Percentiles rank a stretch among this genome's conserved stretches.
These are phyloP conservation scores for Mycothermus thermophilus DNA, from an alignment of 495 filamentous ascomycete genomes.

Conservation along the genomic window DNA sequence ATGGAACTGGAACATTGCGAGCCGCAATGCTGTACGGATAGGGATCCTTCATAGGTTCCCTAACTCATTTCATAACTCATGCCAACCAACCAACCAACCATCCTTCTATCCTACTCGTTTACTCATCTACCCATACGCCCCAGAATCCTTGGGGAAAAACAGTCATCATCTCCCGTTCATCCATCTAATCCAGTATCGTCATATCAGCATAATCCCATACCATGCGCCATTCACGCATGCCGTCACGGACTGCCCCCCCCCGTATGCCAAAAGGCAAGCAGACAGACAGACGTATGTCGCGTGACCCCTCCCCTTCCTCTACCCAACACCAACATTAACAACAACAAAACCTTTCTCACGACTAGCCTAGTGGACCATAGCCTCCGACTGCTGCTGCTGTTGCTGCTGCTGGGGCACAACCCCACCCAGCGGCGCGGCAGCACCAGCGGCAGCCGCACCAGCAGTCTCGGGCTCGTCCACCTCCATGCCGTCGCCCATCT, in stretches of 20 bases:
- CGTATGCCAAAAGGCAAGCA: no score
- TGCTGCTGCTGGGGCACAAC: no score
- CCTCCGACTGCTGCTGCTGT: conserved; percentile 4
- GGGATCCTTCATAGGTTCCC: no score
- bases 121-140: neutral
- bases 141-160: neutral
- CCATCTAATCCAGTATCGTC: neutral
- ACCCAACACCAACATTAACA: no score
- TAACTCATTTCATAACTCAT: conserved; percentile 2
- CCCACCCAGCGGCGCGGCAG: neutral
- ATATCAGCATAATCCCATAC: no score
- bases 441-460: neutral
- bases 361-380: conserved; percentile 6
- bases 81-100: conserved; percentile 1
- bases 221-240: no score
- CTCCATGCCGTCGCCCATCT: conserved; percentile 51
- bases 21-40: no score
- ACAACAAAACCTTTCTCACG: neutral
- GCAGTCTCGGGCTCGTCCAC: conserved; percentile 51
- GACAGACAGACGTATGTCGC: no score
- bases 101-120: neutral
- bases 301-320: no score
- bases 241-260: no score
- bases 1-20: no score
- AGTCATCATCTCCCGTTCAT: neutral